Conservation (phyloP, 2,329 filamentous ascomycete species). For the Ploettnerulaceae sp. region DNA sequence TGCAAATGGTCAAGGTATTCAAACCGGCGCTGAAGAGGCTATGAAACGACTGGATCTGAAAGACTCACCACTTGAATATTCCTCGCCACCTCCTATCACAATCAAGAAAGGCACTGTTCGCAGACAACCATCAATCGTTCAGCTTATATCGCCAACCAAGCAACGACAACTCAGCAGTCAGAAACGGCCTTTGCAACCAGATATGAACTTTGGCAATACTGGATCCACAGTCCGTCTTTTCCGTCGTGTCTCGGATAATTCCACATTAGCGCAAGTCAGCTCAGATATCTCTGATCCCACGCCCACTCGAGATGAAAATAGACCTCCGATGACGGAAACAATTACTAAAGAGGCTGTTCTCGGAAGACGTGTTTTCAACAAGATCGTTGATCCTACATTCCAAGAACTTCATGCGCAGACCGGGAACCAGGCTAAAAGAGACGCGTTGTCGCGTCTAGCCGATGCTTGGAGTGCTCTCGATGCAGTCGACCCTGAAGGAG, state of each 20-base stretch:
- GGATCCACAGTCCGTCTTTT: slow-evolving; percentile 90
- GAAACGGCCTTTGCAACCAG: slow-evolving; percentile 78
- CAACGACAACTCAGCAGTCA: slow-evolving; percentile 27
- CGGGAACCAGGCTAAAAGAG: slow-evolving; percentile 63
- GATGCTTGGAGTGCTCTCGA: slow-evolving; percentile 84
- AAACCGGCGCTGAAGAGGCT: slow-evolving; percentile 47
- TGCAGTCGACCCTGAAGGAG: slow-evolving; percentile 82
- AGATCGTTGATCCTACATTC: slow-evolving; percentile 75
- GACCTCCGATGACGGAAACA: slow-evolving; percentile 51
- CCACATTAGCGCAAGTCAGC: slow-evolving; percentile 31
- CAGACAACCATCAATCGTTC: slow-evolving; percentile 36
- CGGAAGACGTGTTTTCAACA: slow-evolving; percentile 75
- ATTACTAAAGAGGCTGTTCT: slow-evolving; percentile 77
- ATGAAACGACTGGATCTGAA: slow-evolving; percentile 57
- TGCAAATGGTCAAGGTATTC: slow-evolving; percentile 35
- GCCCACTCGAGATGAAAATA: slow-evolving; percentile 56
- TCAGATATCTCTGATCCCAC: slow-evolving; percentile 19
- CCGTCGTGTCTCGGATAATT: slow-evolving; percentile 74
- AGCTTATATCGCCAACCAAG: slow-evolving; percentile 31
- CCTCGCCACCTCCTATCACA: slow-evolving; percentile 50
- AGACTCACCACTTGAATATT: slow-evolving; percentile 53
- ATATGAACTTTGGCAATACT: slow-evolving; percentile 90
- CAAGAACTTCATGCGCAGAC: slow-evolving; percentile 85
- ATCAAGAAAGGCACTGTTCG: slow-evolving; percentile 54
- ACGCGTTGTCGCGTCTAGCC: slow-evolving; percentile 75